Percentiles rank a stretch among this genome's conserved stretches.
Evolutionary conservation across 1,284 basidiomycete genomes (phyloP).

Genomic region (Clitocybe nebularis): DNA sequence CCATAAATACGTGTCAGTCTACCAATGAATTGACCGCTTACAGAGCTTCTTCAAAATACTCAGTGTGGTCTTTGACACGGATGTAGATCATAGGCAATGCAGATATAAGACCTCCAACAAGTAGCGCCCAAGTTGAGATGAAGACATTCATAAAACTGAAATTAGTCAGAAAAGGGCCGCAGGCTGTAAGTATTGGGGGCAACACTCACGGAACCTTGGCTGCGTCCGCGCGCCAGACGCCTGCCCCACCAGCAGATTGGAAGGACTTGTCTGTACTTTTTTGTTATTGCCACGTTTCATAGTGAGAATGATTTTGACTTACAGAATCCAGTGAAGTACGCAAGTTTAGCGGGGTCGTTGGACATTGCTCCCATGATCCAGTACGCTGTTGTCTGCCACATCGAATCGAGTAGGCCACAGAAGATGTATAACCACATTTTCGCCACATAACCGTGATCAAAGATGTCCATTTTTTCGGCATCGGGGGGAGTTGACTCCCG

Average conservation of each 20-base stretch:
- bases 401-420: constrained; percentile 50
- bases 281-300: neutral
- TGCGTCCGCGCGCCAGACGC: constrained; percentile 47
- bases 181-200: neutral
- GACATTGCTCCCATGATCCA: constrained; percentile 60
- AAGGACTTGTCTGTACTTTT: constrained; percentile 44
- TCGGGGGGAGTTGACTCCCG: constrained; percentile 26
- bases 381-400: constrained; percentile 56
- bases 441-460: constrained; percentile 46
- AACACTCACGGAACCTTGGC: constrained; percentile 36
- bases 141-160: constrained; percentile 54
- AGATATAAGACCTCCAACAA: constrained; percentile 44
- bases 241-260: constrained; percentile 51
- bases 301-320: constrained; percentile 16
- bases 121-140: constrained; percentile 48
- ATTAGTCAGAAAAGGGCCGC: neutral
- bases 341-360: constrained; percentile 51
- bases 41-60: constrained; percentile 41
- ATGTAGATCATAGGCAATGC: constrained; percentile 51
- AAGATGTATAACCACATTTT: constrained; percentile 58
- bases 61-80: constrained; percentile 49
- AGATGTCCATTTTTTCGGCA: constrained; percentile 49
- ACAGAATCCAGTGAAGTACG: constrained; percentile 48
- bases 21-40: constrained; percentile 21
- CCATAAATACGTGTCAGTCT: constrained; percentile 1